Evolutionary conservation across 2,329 filamentous ascomycete genomes (phyloP).

Genomic region (Didymella glomerata): DNA sequence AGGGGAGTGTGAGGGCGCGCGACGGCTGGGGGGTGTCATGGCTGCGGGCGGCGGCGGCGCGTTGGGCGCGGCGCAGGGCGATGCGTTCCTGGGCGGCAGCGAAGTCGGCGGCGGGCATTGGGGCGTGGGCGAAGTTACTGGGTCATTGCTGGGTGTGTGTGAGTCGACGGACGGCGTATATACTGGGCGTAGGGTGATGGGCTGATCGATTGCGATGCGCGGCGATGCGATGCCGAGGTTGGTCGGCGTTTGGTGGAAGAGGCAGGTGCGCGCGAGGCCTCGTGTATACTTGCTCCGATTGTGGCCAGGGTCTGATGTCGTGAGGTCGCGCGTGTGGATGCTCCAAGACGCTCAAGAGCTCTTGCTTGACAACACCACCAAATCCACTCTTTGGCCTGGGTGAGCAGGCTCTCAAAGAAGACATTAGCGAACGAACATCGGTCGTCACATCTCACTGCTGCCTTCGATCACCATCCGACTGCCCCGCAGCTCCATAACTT

Average conservation of each 20-base stretch:
- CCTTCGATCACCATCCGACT: neutral
- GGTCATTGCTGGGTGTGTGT: neutral
- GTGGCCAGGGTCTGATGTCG: slow-evolving; percentile 1
- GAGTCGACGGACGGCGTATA: slow-evolving; percentile 3
- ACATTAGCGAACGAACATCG: neutral
- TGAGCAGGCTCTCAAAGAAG: slow-evolving; percentile 34
- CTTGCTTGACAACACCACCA: neutral
- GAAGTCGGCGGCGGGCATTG: slow-evolving; percentile 70
- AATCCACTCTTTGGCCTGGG: slow-evolving; percentile 29
- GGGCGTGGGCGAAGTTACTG: slow-evolving; percentile 9
- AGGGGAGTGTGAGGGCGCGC: slow-evolving; percentile 56
- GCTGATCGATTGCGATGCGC: slow-evolving; percentile 27
- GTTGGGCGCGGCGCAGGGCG: slow-evolving; percentile 78
- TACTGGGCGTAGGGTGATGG: slow-evolving; percentile 25
- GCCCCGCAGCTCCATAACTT: slow-evolving; percentile 2
- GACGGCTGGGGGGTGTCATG: slow-evolving; percentile 53
- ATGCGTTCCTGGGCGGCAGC: slow-evolving; percentile 89
- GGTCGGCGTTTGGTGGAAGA: neutral
- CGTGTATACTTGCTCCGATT: neutral
- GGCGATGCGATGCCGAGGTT: slow-evolving; percentile 41
- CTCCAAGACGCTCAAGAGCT: neutral
- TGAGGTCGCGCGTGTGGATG: slow-evolving; percentile 3
- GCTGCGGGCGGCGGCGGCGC: slow-evolving; percentile 71
- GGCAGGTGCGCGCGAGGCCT: slow-evolving; percentile 19
- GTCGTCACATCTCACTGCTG: neutral